Percentiles rank a stretch among this genome's conserved stretches.
phyloP scores from a whole-genome alignment of 2,329 filamentous ascomycete species.

The Ophiostoma himal-ulmi region DNA sequence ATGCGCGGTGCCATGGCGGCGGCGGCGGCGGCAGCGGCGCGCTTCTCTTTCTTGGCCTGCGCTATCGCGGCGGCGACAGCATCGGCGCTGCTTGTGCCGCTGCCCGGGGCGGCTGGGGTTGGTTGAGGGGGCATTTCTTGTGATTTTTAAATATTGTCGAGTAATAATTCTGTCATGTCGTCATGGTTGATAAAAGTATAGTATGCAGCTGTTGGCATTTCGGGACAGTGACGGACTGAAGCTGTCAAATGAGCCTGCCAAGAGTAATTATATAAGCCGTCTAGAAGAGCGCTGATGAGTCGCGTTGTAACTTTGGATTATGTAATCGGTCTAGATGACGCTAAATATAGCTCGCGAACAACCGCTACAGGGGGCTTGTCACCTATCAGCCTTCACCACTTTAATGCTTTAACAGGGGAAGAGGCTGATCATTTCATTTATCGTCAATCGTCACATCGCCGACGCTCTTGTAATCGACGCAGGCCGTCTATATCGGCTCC shows the following conservation, averaged over 20 bases:
- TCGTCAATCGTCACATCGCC: not conserved
- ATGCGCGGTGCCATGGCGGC: constrained; percentile 47
- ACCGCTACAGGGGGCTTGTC: constrained; percentile 4
- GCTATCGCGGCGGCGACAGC: constrained; percentile 16
- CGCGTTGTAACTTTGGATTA: not conserved
- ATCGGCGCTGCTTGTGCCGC: not conserved
- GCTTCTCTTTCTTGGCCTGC: constrained; percentile 22
- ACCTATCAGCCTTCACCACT: not conserved
- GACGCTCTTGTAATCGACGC: not conserved
- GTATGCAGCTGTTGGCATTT: not conserved
- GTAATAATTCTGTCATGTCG: not conserved
- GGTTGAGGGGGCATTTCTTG: constrained; percentile 10
- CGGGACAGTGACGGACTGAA: not conserved
- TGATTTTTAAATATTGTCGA: not conserved
- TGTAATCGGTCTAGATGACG: constrained; percentile 1
- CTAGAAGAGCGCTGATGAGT: no score
- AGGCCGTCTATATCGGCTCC: not conserved
- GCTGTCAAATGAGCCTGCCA: not conserved
- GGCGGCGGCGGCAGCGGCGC: constrained; percentile 3
- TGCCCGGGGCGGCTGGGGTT: constrained; percentile 18
- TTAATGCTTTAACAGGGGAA: not conserved
- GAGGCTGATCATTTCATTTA: not conserved
- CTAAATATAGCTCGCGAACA: constrained; percentile 17
- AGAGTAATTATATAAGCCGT: not conserved
- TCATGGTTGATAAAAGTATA: not conserved